These are phyloP conservation scores for Boechera stricta DNA, from an alignment of 345 rosid species.

Conservation along the genomic window DNA sequence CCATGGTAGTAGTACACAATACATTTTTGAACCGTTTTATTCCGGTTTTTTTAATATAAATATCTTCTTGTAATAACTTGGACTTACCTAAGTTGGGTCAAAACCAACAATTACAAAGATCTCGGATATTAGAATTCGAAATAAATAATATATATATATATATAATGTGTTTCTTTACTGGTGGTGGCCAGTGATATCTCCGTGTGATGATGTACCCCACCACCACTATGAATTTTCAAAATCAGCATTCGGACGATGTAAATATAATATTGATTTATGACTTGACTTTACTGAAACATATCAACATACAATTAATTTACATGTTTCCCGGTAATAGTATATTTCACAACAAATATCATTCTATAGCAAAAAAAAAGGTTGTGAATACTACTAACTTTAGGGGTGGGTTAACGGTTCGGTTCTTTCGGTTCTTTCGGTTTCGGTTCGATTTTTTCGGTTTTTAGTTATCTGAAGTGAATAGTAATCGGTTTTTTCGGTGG, in stretches of 20 bases:
- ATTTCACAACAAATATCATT: not conserved
- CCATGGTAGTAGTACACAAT: not conserved
- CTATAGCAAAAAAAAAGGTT: not conserved
- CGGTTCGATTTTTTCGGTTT: too few relatives aligned
- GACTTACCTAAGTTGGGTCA: not conserved
- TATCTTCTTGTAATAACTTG: not conserved
- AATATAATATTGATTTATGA: slow-evolving; percentile 8
- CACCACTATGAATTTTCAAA: slow-evolving; percentile 24
- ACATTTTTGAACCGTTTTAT: not conserved
- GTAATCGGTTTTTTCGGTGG: too few relatives aligned
- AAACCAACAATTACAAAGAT: not conserved
- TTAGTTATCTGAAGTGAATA: too few relatives aligned
- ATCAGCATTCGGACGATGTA: not conserved
- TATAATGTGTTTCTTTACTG: not conserved
- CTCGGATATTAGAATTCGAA: not conserved
- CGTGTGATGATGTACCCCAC: slow-evolving; percentile 20
- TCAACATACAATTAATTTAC: slow-evolving; percentile 13
- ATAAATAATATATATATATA: not conserved
- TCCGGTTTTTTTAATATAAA: not conserved
- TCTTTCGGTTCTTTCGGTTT: too few relatives aligned
- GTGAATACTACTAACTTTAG: not conserved
- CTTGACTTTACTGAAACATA: slow-evolving; percentile 17
- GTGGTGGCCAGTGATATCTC: slow-evolving; percentile 20
- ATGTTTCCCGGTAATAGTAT: not conserved
- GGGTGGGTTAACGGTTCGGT: too few relatives aligned